Evolutionary conservation across 2,329 filamentous ascomycete species (phyloP).

Genomic region (Orbilia blumenaviensis): DNA sequence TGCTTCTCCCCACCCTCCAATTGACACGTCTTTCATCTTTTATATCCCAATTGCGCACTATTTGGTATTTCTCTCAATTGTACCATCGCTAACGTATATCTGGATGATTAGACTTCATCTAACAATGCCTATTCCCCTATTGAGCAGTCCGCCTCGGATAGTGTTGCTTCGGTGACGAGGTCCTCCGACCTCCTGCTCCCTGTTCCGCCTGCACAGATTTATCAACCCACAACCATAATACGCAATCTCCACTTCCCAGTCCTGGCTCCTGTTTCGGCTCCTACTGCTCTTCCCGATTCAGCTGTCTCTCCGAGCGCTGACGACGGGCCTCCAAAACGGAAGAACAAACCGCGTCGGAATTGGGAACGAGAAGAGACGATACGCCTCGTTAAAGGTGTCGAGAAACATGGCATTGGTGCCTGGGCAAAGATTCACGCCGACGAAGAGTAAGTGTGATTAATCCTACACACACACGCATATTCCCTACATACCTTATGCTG

Average conservation of each 20-base stretch:
- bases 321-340: constrained; percentile 18
- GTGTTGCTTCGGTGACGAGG: not conserved
- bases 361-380: constrained; percentile 32
- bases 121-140: not conserved
- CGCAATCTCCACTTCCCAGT: not conserved
- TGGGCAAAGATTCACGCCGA: constrained; percentile 37
- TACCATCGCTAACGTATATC: not conserved
- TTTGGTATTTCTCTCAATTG: not conserved
- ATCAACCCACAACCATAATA: not conserved
- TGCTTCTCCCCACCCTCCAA: not conserved
- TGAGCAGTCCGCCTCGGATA: not conserved
- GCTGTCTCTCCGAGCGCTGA: constrained; percentile 7
- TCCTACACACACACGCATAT: too few relatives aligned
- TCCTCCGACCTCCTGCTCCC: not conserved
- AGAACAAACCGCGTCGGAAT: constrained; percentile 43
- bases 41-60: not conserved
- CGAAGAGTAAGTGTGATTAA: constrained; percentile 8
- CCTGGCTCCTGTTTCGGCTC: not conserved
- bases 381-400: constrained; percentile 32
- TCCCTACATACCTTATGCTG: not conserved
- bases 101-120: not conserved
- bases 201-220: not conserved
- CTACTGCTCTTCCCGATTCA: constrained; percentile 13
- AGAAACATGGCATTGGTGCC: constrained; percentile 26
- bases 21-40: not conserved